Conservation (phyloP, 768 basidiomycete species). For the Termitomyces eurrhizus region DNA sequence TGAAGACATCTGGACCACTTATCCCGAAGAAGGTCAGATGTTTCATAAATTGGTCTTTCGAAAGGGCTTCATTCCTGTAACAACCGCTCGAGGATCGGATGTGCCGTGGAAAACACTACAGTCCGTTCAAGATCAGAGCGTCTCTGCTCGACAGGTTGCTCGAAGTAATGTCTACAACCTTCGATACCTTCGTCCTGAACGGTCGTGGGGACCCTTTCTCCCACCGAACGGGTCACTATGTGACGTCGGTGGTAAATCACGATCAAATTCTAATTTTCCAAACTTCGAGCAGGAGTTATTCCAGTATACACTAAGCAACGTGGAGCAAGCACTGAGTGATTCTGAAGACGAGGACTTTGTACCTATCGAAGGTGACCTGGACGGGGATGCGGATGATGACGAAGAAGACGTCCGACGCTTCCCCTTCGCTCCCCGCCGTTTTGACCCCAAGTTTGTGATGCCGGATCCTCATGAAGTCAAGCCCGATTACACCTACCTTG, state of each 20-base stretch:
- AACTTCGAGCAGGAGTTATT: conserved; percentile 15
- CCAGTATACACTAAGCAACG: conserved; percentile 10
- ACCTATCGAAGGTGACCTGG: conserved; percentile 8
- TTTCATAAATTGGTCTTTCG: conserved; percentile 41
- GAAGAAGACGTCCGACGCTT: conserved; percentile 10
- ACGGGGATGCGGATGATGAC: conserved; percentile 11
- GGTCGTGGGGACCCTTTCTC: conserved; percentile 34
- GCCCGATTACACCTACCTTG: conserved; percentile 51
- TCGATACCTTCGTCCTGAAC: conserved; percentile 26
- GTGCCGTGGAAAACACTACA: conserved; percentile 3
- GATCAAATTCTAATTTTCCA: conserved; percentile 4
- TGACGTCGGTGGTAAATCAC: not conserved
- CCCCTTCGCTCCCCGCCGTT: conserved; percentile 15
- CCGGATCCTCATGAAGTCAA: conserved; percentile 22
- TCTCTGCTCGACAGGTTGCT: conserved; percentile 25
- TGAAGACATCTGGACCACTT: conserved; percentile 19
- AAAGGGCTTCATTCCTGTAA: conserved; percentile 37
- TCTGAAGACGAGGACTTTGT: conserved; percentile 18
- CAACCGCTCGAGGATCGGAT: not conserved
- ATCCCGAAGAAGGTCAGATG: conserved; percentile 28
- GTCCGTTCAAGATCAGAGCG: conserved; percentile 8
- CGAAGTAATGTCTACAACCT: conserved; percentile 33
- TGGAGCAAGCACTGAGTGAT: conserved; percentile 1
- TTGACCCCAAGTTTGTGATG: conserved; percentile 15
- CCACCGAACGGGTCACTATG: conserved; percentile 9